Conservation (phyloP, 371 early-diverging fungal species). For the Fennellomyces sp. region DNA sequence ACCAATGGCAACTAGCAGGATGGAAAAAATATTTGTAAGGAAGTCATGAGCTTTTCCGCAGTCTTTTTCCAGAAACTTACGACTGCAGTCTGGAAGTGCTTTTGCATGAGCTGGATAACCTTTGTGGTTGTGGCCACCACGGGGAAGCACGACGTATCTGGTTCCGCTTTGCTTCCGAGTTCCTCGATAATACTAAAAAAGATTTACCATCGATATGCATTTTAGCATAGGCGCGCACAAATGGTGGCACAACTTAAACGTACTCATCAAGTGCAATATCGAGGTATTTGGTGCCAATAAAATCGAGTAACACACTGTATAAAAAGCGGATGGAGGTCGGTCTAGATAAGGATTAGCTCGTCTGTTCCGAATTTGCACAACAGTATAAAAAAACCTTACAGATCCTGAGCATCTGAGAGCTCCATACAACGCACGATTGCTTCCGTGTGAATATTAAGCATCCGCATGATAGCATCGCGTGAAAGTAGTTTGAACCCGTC, state of each 20-base stretch:
- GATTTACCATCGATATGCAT: not conserved
- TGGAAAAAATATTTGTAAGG: not conserved
- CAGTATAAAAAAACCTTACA: slow-evolving; percentile 51
- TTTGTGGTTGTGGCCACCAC: slow-evolving; percentile 72
- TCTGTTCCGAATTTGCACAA: slow-evolving; percentile 4
- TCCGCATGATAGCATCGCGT: slow-evolving; percentile 56
- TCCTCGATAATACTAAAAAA: slow-evolving; percentile 87
- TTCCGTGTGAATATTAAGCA: slow-evolving; percentile 87
- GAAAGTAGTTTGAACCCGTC: slow-evolving; percentile 62
- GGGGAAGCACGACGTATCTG: slow-evolving; percentile 72
- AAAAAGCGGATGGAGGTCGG: slow-evolving; percentile 47
- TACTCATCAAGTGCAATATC: slow-evolving; percentile 84
- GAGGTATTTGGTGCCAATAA: slow-evolving; percentile 79
- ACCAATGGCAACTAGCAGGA: slow-evolving; percentile 52
- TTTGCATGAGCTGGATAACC: slow-evolving; percentile 83
- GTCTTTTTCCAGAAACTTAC: slow-evolving; percentile 45
- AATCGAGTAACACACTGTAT: slow-evolving; percentile 75
- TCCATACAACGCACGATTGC: slow-evolving; percentile 83
- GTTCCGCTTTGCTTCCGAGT: slow-evolving; percentile 68
- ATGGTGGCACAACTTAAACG: slow-evolving; percentile 14
- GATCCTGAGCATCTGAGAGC: slow-evolving; percentile 69
- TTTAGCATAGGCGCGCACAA: not conserved
- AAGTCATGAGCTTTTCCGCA: not conserved
- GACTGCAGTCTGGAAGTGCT: slow-evolving; percentile 86
- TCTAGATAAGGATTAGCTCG: slow-evolving; percentile 12